Conservation (phyloP, 164 flowering plant genomes). For the Brasenia schreberi region DNA sequence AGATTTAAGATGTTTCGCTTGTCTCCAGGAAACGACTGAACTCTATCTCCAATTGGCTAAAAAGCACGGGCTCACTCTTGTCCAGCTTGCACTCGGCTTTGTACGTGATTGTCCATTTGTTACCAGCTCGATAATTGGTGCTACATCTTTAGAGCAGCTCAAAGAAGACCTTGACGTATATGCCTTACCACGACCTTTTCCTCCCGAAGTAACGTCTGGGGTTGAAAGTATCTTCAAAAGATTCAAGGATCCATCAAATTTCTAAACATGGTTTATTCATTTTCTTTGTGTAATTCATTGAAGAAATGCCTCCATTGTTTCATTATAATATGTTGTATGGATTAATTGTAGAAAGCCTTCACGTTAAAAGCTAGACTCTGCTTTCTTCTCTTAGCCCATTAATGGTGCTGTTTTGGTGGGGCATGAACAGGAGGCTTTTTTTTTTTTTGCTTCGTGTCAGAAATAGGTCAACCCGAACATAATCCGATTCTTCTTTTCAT, state of each 20-base stretch:
- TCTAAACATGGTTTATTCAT: constrained; percentile 6
- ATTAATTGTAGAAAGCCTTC: background rate
- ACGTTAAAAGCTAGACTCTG: background rate
- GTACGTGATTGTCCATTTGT: constrained; percentile 78
- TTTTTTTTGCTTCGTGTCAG: no score
- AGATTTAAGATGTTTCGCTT: background rate
- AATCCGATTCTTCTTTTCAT: no score
- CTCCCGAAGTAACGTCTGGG: constrained; percentile 49
- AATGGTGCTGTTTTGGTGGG: no score
- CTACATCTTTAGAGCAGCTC: constrained; percentile 73
- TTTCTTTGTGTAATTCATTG: background rate
- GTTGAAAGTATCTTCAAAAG: constrained; percentile 54
- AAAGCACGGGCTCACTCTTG: constrained; percentile 59
- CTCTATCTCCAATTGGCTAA: constrained; percentile 49
- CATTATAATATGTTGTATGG: background rate
- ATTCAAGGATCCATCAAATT: constrained; percentile 65
- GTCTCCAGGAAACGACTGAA: constrained; percentile 69
- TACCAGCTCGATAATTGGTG: constrained; percentile 89
- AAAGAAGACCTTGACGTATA: constrained; percentile 78
- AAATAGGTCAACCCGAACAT: no score
- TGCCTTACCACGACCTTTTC: constrained; percentile 61
- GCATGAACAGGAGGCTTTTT: no score
- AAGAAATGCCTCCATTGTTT: background rate
- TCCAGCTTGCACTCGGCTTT: constrained; percentile 83
- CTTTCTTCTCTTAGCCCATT: background rate